Evolutionary conservation across 2,329 filamentous ascomycete species (phyloP), one percentile per base, ranked within the genome.

Genomic region (Hypomyces rosellus): DNA sequence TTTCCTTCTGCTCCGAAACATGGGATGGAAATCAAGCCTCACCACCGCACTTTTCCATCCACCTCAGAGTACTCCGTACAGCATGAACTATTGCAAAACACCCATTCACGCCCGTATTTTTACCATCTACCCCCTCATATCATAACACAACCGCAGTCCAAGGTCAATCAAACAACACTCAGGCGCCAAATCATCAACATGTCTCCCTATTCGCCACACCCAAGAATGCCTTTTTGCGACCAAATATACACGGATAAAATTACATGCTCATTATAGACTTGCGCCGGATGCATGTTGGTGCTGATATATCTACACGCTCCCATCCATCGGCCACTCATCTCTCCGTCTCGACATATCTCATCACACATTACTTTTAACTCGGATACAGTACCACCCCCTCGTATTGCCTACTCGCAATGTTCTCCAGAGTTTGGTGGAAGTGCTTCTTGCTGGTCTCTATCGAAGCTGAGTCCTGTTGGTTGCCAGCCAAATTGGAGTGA

Each of bases 361-460:
- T 20, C 40, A 33, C n/a, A 36, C 30, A 33, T 11, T 8, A 14
- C 25, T 34, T 47, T 62, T 50, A 72, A 54, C 65, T 80, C 12
- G 78, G 77, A 49, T 86, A 80, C 49, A 89, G 80, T 52, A 96
- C 83, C 38, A 99, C 83, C 1, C 92, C 93, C 64, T 97, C 93
- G 63, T 95, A 97, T 61, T 95, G 90, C 64, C 95, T 82, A 54
- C 86, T 87, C 55, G 82, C 81, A 63, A 99, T 97, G 65, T 96
- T 96, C 55, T 96, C 91, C 61, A 99, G 74, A 5, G 93, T 99
- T 57, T 95, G 84, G 69, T 95, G 81, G 71, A 99, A 99, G 70
- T 99, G 93, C 63, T 89, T 89, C 67, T 86, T 87, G 55, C 93
- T 95, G 56, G 84, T 89, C 64, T 99, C 93, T 46, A 97, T 79